Conservation (phyloP, 495 filamentous ascomycete genomes). For the Neurospora sp. region DNA sequence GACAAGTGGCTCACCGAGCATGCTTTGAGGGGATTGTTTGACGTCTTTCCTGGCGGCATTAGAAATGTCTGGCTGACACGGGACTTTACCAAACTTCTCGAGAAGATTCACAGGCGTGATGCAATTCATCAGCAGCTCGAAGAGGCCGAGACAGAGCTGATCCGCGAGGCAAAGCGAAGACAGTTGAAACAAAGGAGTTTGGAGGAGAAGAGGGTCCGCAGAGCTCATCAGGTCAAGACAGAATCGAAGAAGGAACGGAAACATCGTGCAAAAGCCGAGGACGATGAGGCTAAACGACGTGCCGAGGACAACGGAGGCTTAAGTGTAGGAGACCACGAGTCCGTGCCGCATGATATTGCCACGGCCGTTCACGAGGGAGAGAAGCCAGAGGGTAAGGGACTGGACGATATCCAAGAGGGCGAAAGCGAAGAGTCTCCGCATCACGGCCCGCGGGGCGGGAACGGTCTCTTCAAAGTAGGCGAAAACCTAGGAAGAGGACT, state of each 20-base stretch:
- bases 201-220: conserved; percentile 54
- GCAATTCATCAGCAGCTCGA: conserved; percentile 65
- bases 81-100: conserved; percentile 75
- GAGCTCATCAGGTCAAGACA: conserved; percentile 32
- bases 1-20: conserved; percentile 77
- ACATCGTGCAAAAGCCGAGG: conserved; percentile 34
- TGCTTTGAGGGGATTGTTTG: conserved; percentile 75
- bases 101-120: conserved; percentile 74
- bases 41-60: conserved; percentile 93
- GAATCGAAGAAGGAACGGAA: conserved; percentile 42
- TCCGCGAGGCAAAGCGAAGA: conserved; percentile 65
- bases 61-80: conserved; percentile 96
- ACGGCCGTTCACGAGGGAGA: conserved; percentile 51
- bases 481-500: conserved; percentile 25
- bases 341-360: conserved; percentile 61
- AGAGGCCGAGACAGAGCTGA: conserved; percentile 72
- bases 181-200: conserved; percentile 56
- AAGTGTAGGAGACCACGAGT: conserved; percentile 75
- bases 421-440: conserved; percentile 13
- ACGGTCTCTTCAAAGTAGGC: conserved; percentile 27
- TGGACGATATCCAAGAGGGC: conserved; percentile 22
- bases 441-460: conserved; percentile 12
- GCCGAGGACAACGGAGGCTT: conserved; percentile 58
- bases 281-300: conserved; percentile 50
- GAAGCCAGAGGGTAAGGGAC: conserved; percentile 6